Base-by-base conservation (phyloP, 2,329 filamentous ascomycete species). In the Mycosphaerella sp. region DNA sequence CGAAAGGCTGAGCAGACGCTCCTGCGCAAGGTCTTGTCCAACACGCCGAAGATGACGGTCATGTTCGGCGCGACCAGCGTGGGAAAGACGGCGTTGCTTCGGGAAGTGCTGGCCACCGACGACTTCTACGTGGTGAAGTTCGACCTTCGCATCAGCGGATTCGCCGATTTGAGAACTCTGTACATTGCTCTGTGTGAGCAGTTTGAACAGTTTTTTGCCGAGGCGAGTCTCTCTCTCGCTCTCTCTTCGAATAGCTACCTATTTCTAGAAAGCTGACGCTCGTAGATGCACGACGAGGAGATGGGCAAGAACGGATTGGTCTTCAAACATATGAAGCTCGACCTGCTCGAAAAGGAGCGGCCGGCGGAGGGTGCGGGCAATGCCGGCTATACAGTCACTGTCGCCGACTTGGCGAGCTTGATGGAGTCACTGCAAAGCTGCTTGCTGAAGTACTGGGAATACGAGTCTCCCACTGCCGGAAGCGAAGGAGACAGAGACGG, bases 91-190 rank as follows among this genome's bases (percentile, higher is more conserved):
- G 55, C 55, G 9, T 39, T 58, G 27, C 44, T 58, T 43, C 21
- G 55, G 14, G 53, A 58, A 44, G 53, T 58, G 2, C 48, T 58
- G 2, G 55, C 55, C 6, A 56, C 55, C 2, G 55, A 58, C 8
- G 55, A 58, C 21, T 58, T 56, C 44, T 58, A 49, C 25, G 55
- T 58, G 3, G 50, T 58, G 25, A 58, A 58, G 28, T 58, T 58
- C 18, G 55, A 58, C 40, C 44, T 58, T 2, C 50, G 55, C 5
- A 58, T 58, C 3, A 53, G 50, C 18, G 55, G 55, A 0, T 58
- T 58, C 32, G 55, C 55, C n/a, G 50, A 58, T 45, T 16, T 58
- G 25, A 48, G 50, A 17, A 56, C 47, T 1, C n/a, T 58, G 13
- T 58, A 58, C 27, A 41, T 55, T 12, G 42, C 50, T 12, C 43